Base-by-base conservation (phyloP, 2,329 filamentous ascomycete genomes). In the Fusarium mangiferae region DNA sequence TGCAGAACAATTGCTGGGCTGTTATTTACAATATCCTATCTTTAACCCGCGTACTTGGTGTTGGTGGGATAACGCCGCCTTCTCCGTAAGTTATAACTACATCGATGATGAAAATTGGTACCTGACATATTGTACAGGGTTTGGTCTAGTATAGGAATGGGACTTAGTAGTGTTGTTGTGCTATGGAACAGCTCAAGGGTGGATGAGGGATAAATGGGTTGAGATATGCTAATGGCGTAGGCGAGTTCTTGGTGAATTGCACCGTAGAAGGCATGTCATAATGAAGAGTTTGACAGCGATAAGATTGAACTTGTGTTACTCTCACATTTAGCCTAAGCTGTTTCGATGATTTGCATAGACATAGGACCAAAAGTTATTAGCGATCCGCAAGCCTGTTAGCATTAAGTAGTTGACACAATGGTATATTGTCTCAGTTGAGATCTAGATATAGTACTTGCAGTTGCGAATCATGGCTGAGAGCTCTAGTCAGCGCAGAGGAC, bases 321-420 rank as follows among this genome's bases (percentile, higher is more conserved):
- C 33, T 33, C 5, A 14, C 13, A 33, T 33, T 33, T 33, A 33
- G 28, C 5, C 1, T 33, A 14, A 33, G 13, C 30, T 33, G 30
- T 4, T 13, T 33, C 5, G 4, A 33, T 33, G 12, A 33, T 33
- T 33, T 6, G 6, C 33, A 13, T 33, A 33, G 33, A 33, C 2
- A 13, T 33, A 14, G 2, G 6, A 2, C 33, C 33, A 33, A 13
- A 2, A 1, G 6, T 6, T 33, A 2, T 2, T 33, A 33, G 2
- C 33, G 14, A 12, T 33, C 6, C 2, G 2, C 6, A 33, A 33
- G 13, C 5, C 33, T 33, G 13, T 33, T 33, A 2, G 33, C 33
- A 33, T 33, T 33, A 7, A 33, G 12, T 14, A 33, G 33, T 33
- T 7, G 4, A 33, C 33, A 0, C 33, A 14, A 33, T 33, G 33